These are phyloP conservation scores for Talaromyces borbonicus DNA, from an alignment of 495 filamentous ascomycete species.

Conservation along the genomic window DNA sequence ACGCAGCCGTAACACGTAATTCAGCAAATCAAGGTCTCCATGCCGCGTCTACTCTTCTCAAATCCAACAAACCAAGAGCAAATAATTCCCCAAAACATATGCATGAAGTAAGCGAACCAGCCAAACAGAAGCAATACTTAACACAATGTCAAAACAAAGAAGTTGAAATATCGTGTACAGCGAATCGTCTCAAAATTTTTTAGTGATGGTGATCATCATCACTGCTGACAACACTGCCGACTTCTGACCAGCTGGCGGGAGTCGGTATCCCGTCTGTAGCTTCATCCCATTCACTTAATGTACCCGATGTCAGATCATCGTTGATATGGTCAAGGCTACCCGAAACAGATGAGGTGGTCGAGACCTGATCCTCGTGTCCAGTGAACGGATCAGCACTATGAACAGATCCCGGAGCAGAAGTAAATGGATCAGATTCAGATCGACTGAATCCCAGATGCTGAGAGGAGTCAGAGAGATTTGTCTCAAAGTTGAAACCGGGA, in stretches of 20 bases:
- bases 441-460: constrained; percentile 24
- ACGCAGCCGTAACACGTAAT: too few species aligned
- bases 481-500: constrained; percentile 12
- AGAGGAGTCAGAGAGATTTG: constrained; percentile 14
- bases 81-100: too few species aligned
- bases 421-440: constrained; percentile 16
- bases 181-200: too few species aligned
- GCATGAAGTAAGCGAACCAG: too few species aligned
- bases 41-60: too few species aligned
- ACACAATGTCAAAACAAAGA: neutral
- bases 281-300: constrained; percentile 54
- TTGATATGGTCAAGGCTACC: constrained; percentile 30
- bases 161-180: neutral
- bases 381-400: constrained; percentile 14
- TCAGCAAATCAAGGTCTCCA: too few species aligned
- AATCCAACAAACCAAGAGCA: too few species aligned
- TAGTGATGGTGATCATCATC: constrained; percentile 30
- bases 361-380: constrained; percentile 13
- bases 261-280: constrained; percentile 45
- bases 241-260: constrained; percentile 67
- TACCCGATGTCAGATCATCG: constrained; percentile 33
- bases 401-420: constrained; percentile 23
- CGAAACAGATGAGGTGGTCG: constrained; percentile 26
- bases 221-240: constrained; percentile 61
- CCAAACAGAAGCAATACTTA: too few species aligned